These are phyloP conservation scores for Suhomyces yuchorum DNA, from an alignment of 1,139 yeast species.

Conservation along the genomic window DNA sequence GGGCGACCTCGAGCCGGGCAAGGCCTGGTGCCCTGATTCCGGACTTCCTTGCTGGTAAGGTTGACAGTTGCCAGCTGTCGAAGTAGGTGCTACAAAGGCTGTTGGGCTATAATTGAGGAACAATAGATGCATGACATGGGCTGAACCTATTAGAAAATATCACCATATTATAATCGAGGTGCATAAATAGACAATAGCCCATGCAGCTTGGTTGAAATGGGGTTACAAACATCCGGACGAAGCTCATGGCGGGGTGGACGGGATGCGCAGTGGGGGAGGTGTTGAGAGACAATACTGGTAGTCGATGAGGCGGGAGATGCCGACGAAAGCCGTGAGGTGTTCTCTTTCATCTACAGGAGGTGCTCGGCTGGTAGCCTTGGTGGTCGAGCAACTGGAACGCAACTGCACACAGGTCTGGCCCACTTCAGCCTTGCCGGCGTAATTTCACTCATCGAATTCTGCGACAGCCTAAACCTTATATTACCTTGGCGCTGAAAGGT, in stretches of 20 bases:
- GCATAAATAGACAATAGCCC: constrained; percentile 1
- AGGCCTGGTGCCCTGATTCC: constrained; percentile 3
- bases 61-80: constrained; percentile 1
- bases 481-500: not conserved
- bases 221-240: not conserved
- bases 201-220: not conserved
- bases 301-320: not conserved
- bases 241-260: constrained; percentile 1
- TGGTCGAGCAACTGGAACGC: constrained; percentile 1
- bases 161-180: constrained; percentile 1
- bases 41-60: constrained; percentile 2
- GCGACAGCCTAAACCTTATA: constrained; percentile 2
- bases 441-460: constrained; percentile 6
- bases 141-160: constrained; percentile 3
- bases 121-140: constrained; percentile 3
- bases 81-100: not conserved
- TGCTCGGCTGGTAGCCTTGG: not conserved
- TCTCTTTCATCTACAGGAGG: not conserved
- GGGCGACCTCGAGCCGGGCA: constrained; percentile 1
- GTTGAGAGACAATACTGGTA: not conserved
- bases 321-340: not conserved
- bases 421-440: constrained; percentile 5
- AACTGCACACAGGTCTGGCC: constrained; percentile 1
- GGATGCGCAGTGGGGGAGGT: not conserved
- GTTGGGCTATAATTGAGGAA: not conserved